These are phyloP conservation scores for Leonotis leonurus DNA, from an alignment of 257 asterid genomes.

Conservation along the genomic window DNA sequence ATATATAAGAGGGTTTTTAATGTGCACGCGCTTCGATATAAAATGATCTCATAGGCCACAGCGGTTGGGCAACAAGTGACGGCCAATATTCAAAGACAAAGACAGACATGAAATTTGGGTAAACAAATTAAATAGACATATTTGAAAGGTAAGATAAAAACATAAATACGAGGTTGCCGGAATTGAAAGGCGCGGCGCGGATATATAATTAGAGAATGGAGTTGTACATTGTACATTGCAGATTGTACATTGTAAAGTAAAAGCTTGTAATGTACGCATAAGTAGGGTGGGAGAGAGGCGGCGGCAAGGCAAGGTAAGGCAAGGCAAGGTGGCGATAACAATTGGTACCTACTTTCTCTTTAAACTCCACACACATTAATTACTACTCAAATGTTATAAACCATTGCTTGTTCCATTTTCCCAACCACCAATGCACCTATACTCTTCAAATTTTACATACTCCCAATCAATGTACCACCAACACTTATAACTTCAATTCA, in stretches of 20 bases:
- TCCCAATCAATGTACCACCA: conserved; percentile 4
- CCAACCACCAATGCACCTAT: conserved; percentile 24
- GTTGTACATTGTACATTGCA: no score
- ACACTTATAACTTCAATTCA: no score
- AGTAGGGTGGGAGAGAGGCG: background rate
- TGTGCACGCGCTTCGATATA: no score
- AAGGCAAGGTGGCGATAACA: background rate
- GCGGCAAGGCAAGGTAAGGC: background rate
- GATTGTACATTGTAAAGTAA: no score
- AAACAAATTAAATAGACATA: background rate
- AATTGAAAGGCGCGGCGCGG: background rate
- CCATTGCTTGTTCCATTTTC: background rate
- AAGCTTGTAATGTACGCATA: background rate
- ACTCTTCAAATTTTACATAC: no score
- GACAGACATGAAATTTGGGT: background rate
- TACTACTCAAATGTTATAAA: conserved; percentile 19
- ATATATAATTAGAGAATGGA: no score
- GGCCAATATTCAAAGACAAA: no score
- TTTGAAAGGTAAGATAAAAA: background rate
- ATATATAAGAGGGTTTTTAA: no score
- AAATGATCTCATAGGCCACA: no score
- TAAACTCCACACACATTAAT: conserved; percentile 27
- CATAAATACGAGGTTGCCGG: background rate
- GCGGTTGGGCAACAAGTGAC: no score
- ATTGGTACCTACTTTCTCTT: conserved; percentile 9